Evolutionary conservation across 805 yeast species (phyloP).

Genomic region (Candida xyloterini): DNA sequence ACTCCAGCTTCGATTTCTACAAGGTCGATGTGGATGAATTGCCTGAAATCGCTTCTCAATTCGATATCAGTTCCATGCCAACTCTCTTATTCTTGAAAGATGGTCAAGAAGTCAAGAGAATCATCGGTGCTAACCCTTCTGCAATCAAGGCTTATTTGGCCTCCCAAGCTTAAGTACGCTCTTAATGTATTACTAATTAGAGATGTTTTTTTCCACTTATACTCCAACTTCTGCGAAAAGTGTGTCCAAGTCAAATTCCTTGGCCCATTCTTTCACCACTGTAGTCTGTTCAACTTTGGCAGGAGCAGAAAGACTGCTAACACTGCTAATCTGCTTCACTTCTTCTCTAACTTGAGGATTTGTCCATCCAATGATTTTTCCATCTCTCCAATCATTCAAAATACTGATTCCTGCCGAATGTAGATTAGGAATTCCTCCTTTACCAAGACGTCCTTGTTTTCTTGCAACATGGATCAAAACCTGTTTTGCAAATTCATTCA

Average conservation of each 20-base stretch:
- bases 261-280: conserved; percentile 86
- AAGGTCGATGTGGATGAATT: conserved; percentile 91
- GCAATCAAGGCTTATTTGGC: conserved; percentile 64
- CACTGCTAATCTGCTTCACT: conserved; percentile 31
- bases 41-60: conserved; percentile 68
- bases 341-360: conserved; percentile 46
- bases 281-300: conserved; percentile 61
- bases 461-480: conserved; percentile 92
- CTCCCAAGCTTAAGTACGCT: conserved; percentile 25
- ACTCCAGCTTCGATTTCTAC: conserved; percentile 69
- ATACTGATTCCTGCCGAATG: conserved; percentile 80
- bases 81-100: conserved; percentile 71
- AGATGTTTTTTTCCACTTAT: conserved; percentile 12
- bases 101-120: conserved; percentile 75
- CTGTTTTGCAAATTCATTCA: conserved; percentile 78
- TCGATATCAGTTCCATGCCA: conserved; percentile 58
- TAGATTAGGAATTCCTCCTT: conserved; percentile 90
- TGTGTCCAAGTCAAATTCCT: conserved; percentile 90
- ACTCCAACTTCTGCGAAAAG: conserved; percentile 48
- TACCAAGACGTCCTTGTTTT: conserved; percentile 85
- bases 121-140: conserved; percentile 88
- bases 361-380: conserved; percentile 89
- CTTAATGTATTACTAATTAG: conserved; percentile 2
- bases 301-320: conserved; percentile 38
- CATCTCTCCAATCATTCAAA: conserved; percentile 95